These are phyloP conservation scores for Ceratocystis papillata DNA, from an alignment of 2,329 filamentous ascomycete species.

Conservation along the genomic window DNA sequence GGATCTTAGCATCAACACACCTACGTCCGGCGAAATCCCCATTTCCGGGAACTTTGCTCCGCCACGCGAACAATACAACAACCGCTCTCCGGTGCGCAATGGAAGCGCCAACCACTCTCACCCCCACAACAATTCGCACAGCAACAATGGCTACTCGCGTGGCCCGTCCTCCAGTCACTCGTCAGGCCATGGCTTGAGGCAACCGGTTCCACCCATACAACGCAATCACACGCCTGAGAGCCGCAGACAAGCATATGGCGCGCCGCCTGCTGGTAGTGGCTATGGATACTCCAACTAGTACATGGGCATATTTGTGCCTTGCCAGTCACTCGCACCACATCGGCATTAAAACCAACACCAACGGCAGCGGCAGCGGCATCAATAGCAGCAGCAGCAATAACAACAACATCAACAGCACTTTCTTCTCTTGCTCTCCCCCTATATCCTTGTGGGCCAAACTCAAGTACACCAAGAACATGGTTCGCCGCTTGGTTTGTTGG, in stretches of 20 bases:
- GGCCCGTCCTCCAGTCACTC: constrained; percentile 15
- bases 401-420: not conserved
- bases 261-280: constrained; percentile 21
- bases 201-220: constrained; percentile 41
- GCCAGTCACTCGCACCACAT: too few species aligned
- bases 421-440: constrained; percentile 14
- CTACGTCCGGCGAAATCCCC: constrained; percentile 62
- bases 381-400: too few species aligned
- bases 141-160: constrained; percentile 6
- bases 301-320: constrained; percentile 15
- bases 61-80: constrained; percentile 32
- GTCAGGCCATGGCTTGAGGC: constrained; percentile 19
- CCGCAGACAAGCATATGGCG: constrained; percentile 37
- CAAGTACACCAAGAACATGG: not conserved
- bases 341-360: too few species aligned
- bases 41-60: constrained; percentile 49
- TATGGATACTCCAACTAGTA: constrained; percentile 25
- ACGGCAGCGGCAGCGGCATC: too few species aligned
- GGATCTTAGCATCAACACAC: constrained; percentile 44
- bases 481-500: not conserved
- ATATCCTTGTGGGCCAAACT: constrained; percentile 1
- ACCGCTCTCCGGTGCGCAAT: constrained; percentile 44
- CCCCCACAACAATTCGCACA: too few species aligned
- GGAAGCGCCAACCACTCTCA: constrained; percentile 32
- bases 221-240: constrained; percentile 48